phyloP scores from a whole-genome alignment of 345 rosid genomes.

The Lumnitzera littorea region DNA sequence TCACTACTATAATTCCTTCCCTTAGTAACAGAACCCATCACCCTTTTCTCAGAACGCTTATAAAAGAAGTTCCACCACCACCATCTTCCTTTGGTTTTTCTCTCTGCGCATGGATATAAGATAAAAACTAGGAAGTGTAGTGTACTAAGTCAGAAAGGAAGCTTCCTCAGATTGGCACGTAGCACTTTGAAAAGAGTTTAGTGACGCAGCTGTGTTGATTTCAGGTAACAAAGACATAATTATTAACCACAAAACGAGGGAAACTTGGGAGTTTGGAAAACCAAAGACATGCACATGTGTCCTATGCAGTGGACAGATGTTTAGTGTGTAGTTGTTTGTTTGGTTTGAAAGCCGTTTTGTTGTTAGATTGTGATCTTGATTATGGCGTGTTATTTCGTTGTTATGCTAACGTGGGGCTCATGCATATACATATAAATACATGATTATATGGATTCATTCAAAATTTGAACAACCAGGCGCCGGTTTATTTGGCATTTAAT shows the following conservation, averaged over 20 bases:
- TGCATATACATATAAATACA: not conserved
- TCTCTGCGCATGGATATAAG: too few species aligned
- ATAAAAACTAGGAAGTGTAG: too few species aligned
- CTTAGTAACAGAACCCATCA: constrained; percentile 32
- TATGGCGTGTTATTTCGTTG: too few species aligned
- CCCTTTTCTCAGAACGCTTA: not conserved
- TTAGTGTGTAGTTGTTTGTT: not conserved
- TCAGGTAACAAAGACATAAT: too few species aligned
- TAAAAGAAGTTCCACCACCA: not conserved
- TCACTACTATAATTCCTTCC: constrained; percentile 54
- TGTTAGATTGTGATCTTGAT: not conserved
- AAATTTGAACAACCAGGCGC: not conserved
- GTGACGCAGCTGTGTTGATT: too few species aligned
- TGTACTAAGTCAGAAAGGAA: too few species aligned
- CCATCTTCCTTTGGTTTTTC: too few species aligned
- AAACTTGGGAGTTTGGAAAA: too few species aligned
- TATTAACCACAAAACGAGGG: too few species aligned
- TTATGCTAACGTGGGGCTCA: not conserved
- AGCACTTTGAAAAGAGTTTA: too few species aligned
- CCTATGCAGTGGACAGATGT: constrained; percentile 9
- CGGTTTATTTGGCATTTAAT: constrained; percentile 1
- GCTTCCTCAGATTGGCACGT: too few species aligned
- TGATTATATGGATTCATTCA: not conserved
- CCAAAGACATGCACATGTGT: not conserved
- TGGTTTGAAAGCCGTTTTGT: not conserved